Evolutionary conservation across 495 filamentous ascomycete genomes (phyloP).

Genomic region (Rhypophila decipiens): DNA sequence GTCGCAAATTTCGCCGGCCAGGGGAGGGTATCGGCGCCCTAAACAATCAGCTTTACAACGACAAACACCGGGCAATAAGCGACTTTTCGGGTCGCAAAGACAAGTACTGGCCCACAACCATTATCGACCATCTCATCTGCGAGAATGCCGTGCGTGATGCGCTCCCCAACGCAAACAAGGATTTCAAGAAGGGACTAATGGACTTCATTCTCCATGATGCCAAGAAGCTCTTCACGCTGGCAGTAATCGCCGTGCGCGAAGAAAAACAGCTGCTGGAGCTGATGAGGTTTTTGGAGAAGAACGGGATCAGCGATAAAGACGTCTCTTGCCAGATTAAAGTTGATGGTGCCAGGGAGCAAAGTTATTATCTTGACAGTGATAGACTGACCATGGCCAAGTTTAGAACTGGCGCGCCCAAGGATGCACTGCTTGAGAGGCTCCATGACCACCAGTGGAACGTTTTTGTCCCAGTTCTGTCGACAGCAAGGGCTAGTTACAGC

Average conservation of each 20-base stretch:
- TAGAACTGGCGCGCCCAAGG: too few species aligned
- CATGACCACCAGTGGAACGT: constrained; percentile 9
- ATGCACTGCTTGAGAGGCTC: neutral
- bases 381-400: too few species aligned
- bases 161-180: neutral
- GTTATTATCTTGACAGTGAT: too few species aligned
- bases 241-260: neutral
- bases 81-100: neutral
- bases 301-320: neutral
- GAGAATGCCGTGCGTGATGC: neutral
- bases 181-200: neutral
- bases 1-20: too few species aligned
- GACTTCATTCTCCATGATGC: constrained; percentile 1
- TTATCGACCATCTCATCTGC: neutral
- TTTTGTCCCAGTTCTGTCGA: constrained; percentile 9
- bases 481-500: constrained; percentile 5
- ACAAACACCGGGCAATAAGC: neutral
- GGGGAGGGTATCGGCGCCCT: too few species aligned
- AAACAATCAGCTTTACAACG: too few species aligned
- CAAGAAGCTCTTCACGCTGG: constrained; percentile 4
- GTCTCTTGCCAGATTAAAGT: neutral
- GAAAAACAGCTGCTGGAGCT: neutral
- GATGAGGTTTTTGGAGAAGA: constrained; percentile 2
- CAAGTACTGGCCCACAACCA: constrained; percentile 2
- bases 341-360: too few species aligned